phyloP scores from a whole-genome alignment of 306 rosid species.

The Gleditsia sinensis region DNA sequence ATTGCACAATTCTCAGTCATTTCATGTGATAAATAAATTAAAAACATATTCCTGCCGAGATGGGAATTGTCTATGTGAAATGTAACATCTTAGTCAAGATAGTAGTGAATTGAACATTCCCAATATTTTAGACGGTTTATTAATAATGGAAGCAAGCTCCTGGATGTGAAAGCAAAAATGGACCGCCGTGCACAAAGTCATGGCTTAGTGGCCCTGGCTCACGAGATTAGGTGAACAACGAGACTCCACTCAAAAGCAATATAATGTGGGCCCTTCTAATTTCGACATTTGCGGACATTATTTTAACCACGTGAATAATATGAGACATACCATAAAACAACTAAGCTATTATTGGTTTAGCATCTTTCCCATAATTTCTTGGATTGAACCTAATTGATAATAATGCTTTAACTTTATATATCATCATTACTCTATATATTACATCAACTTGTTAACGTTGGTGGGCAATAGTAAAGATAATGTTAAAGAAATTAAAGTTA shows the following conservation, averaged over 20 bases:
- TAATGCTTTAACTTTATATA: too few species aligned
- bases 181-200: too few species aligned
- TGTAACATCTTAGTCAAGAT: neutral
- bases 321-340: neutral
- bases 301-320: constrained; percentile 21
- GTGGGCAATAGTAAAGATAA: too few species aligned
- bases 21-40: too few species aligned
- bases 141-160: neutral
- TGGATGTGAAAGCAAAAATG: neutral
- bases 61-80: neutral
- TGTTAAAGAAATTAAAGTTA: too few species aligned
- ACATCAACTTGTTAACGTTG: too few species aligned
- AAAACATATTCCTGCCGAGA: too few species aligned
- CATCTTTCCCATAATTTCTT: too few species aligned
- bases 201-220: neutral
- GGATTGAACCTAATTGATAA: too few species aligned
- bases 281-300: neutral
- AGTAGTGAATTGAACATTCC: neutral
- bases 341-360: too few species aligned
- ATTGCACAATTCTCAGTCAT: too few species aligned
- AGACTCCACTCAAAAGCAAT: neutral
- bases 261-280: neutral
- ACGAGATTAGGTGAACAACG: neutral
- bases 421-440: too few species aligned
- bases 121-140: neutral